Base-by-base conservation (phyloP, 345 rosid species). In the Balakata baccata region DNA sequence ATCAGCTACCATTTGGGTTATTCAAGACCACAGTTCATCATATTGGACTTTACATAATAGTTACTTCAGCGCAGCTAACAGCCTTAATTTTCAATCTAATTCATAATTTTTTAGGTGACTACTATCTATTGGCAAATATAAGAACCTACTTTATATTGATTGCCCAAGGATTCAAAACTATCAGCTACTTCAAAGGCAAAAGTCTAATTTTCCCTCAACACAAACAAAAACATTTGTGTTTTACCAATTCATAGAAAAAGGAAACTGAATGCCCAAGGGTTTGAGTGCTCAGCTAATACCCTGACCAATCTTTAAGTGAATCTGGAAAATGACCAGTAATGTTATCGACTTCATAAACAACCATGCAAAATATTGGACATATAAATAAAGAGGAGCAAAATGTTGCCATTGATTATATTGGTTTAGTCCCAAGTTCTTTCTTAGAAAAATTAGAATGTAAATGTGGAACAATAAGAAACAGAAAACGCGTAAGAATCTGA, bases 401-500 rank as follows among this genome's bases (percentile, higher is more conserved):
- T 29, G n/a, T n/a, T n/a, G 29, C 25, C 60, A 17, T 34, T 68
- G 8, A 49, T 14, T 67, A 67, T 52, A 18, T 11, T 17, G 39
- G 22, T 20, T 1, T 50, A 22, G 20, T 52, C 29, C 61, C 25
- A 3, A 34, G 10, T 34, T 49, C 22, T 16, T 7, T 7, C 14
- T 17, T 6, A 18, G 3, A 23, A 45, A 8, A 52, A 39, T 53
- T 5, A 9, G 54, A 18, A 23, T 4, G 37, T 47, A 66, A 13
- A 51, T 47, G n/a, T 50, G 22, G 47, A 61, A 3, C 34, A 38
- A 17, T 51, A 2, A 29, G 49, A 49, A 29, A 37, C 13, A 71
- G 16, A 45, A 37, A 54, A 60, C 29, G 66, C 22, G 17, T 70
- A 47, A 66, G 47, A 64, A 75, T 50, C 8, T 39, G 52, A 52